Evolutionary conservation across 768 basidiomycete species (phyloP).

Genomic region (Pleurotus tuoliensis): DNA sequence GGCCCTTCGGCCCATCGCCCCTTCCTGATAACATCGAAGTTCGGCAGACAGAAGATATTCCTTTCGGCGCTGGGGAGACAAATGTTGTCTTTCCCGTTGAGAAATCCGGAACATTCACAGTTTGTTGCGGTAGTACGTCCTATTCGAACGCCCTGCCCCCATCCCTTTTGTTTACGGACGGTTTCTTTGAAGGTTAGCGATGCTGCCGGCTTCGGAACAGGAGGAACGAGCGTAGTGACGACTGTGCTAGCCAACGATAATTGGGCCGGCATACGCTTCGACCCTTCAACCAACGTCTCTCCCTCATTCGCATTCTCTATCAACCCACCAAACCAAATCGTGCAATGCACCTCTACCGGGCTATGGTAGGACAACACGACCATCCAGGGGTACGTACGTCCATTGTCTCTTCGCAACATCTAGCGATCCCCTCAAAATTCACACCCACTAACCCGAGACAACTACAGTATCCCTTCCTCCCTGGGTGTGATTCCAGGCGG

Average conservation of each 20-base stretch:
- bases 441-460: neutral
- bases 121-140: conserved; percentile 71
- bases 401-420: too few species aligned
- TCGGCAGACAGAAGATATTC: conserved; percentile 51
- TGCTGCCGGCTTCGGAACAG: conserved; percentile 57
- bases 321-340: conserved; percentile 58
- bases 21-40: conserved; percentile 61
- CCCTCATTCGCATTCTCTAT: conserved; percentile 61
- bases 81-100: conserved; percentile 50
- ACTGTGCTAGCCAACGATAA: conserved; percentile 48
- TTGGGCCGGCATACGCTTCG: conserved; percentile 47
- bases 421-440: neutral
- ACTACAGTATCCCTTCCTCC: conserved; percentile 49
- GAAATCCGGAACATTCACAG: conserved; percentile 63
- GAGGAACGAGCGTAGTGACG: conserved; percentile 69
- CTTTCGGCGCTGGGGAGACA: conserved; percentile 42
- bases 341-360: conserved; percentile 60
- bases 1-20: conserved; percentile 64
- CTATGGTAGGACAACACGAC: conserved; percentile 57
- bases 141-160: neutral
- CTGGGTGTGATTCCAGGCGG: conserved; percentile 79
- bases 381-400: conserved; percentile 49
- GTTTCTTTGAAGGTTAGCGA: conserved; percentile 52
- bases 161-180: neutral
- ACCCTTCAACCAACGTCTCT: conserved; percentile 39